A percentile compares a stretch with the other conserved stretches of the same genome.
phyloP scores from a whole-genome alignment of 129 eudicot species.

The Glebionis coronaria region DNA sequence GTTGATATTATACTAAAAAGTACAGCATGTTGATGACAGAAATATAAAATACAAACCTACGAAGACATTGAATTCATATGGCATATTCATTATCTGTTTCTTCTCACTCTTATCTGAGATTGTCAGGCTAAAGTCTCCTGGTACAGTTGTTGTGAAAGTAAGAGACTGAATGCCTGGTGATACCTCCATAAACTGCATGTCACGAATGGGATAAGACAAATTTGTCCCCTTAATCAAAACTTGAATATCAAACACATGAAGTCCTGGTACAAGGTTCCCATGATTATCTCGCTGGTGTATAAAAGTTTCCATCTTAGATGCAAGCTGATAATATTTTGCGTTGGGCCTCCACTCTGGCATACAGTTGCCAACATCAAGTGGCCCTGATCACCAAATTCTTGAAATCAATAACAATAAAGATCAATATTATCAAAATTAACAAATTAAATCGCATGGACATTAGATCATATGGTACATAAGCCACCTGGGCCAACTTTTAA shows the following conservation, averaged over 20 bases:
- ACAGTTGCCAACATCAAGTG: slow-evolving; percentile 58
- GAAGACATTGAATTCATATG: slow-evolving; percentile 58
- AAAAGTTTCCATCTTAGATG: slow-evolving; percentile 59
- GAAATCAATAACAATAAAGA: too few species aligned
- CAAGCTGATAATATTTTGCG: slow-evolving; percentile 56
- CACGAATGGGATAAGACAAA: slow-evolving; percentile 67
- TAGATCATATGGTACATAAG: too few species aligned
- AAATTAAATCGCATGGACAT: too few species aligned
- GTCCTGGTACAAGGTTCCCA: slow-evolving; percentile 72
- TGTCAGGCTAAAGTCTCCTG: slow-evolving; percentile 68
- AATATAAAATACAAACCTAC: slow-evolving; percentile 40
- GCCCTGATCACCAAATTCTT: slow-evolving; percentile 14
- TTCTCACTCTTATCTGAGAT: slow-evolving; percentile 48
- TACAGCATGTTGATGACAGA: not conserved
- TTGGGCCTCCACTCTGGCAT: slow-evolving; percentile 40
- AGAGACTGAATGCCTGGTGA: slow-evolving; percentile 53
- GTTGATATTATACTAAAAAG: not conserved
- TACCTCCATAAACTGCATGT: slow-evolving; percentile 42
- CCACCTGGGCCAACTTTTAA: slow-evolving; percentile 49
- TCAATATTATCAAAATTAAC: too few species aligned
- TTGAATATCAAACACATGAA: slow-evolving; percentile 59
- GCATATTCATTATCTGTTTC: slow-evolving; percentile 51
- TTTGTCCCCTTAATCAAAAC: slow-evolving; percentile 57
- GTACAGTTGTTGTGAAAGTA: slow-evolving; percentile 58
- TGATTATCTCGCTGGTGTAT: slow-evolving; percentile 64